These are phyloP conservation scores for Fusarium avenaceum DNA, from an alignment of 2,329 filamentous ascomycete species.

Conservation along the genomic window DNA sequence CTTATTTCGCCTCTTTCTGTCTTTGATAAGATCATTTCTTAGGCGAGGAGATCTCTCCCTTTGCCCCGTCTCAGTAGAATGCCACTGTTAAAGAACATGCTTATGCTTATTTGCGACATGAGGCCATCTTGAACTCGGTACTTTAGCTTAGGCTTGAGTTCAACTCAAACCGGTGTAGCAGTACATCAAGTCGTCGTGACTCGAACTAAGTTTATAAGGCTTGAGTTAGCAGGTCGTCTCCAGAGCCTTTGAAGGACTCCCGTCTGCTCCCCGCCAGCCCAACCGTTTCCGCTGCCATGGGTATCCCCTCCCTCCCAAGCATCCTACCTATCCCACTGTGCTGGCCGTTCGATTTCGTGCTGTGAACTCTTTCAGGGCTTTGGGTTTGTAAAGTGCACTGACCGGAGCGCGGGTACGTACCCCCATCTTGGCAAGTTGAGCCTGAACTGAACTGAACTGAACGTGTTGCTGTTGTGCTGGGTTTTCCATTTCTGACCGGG, in stretches of 20 bases:
- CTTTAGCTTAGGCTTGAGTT: constrained; percentile 5
- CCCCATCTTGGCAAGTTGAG: constrained; percentile 30
- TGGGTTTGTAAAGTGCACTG: constrained; percentile 31
- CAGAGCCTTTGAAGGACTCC: constrained; percentile 14
- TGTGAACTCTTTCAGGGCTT: constrained; percentile 21
- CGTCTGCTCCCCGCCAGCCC: constrained; percentile 6
- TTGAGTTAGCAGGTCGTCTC: constrained; percentile 23
- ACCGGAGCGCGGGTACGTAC: constrained; percentile 43
- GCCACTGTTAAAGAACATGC: constrained; percentile 9
- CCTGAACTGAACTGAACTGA: constrained; percentile 37
- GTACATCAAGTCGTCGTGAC: constrained; percentile 14
- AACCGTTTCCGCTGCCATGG: constrained; percentile 14
- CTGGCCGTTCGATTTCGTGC: constrained; percentile 10
- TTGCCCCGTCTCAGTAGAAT: constrained; percentile 12
- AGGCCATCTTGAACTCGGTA: constrained; percentile 12
- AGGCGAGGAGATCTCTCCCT: constrained; percentile 30
- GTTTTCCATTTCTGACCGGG: constrained; percentile 41
- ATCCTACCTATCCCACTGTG: constrained; percentile 4
- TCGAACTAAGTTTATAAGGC: constrained; percentile 37
- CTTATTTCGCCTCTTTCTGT: constrained; percentile 17
- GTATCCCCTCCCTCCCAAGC: neutral
- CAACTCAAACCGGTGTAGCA: constrained; percentile 10
- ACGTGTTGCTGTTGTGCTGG: constrained; percentile 26
- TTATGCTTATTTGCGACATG: constrained; percentile 21
- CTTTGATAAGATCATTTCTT: constrained; percentile 20